Base-by-base conservation (phyloP, 257 asterid genomes). In the Capsicum pubescens region DNA sequence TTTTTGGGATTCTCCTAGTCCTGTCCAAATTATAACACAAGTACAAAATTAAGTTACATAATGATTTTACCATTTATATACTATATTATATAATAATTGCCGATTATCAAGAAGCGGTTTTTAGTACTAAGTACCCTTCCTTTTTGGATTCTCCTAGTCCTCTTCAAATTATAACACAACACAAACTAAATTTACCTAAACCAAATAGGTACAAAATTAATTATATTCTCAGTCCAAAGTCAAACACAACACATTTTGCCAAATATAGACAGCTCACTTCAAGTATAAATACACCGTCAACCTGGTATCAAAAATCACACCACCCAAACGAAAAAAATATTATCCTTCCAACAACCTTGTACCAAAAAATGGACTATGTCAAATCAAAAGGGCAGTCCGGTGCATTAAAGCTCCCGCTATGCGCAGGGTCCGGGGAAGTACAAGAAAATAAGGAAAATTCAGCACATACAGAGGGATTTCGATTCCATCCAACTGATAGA, bases 401-500 rank as follows among this genome's bases (percentile, higher is more conserved):
- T 26, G 32, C 32, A 26, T 26, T 26, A 26, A 26, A 26, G 32
- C 32, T 26, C 32, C 2, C 2, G 32, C 32, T 26, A 26, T 26
- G 32, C 32, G 2, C 32, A 26, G 32, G 32, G 32, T 26, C 32
- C 32, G 2, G 2, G 32, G 44, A 39, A 39, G 7, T 26, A 61
- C 68, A 46, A 13, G 14, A 3, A 9, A 35, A 67, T 7, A 0
- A 4, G 44, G 8, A 32, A 7, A 3, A 52, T 26, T 52, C 61
- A 0, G 46, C 13, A 15, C 42, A 26, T 13, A 76, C 55, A 0
- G 52, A 26, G 11, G 84, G 79, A 39, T 82, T 48, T 55, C 32
- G 72, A 66, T 82, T 82, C 0, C 84, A 70, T 26, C 79, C 84
- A 1, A 63, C 63, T 9, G 84, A 82, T 21, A 1, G 16, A 82